Percentiles rank a stretch among this genome's conserved stretches.
Evolutionary conservation across 768 basidiomycete genomes (phyloP).

Genomic region (Heimioporus sp.): DNA sequence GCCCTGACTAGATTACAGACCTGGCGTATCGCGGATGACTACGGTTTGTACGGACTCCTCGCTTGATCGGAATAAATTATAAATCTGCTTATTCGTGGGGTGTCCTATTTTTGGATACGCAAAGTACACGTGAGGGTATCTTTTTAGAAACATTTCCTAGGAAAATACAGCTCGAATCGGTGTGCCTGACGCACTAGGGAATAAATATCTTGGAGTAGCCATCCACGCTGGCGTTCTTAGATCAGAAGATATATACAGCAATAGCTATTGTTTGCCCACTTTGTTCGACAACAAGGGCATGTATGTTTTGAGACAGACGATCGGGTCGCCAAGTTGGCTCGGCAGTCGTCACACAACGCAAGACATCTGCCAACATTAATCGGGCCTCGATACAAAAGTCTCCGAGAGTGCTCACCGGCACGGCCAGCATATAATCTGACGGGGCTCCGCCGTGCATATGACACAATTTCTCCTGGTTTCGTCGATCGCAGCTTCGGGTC

Average conservation of each 20-base stretch:
- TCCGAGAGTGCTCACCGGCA: conserved; percentile 53
- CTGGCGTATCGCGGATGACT: no score
- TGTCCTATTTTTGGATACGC: neutral
- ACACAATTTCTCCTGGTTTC: conserved; percentile 52
- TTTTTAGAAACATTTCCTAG: no score
- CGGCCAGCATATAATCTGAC: conserved; percentile 84
- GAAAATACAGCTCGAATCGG: neutral
- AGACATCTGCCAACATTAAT: conserved; percentile 38
- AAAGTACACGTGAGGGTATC: neutral
- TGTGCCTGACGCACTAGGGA: conserved; percentile 17
- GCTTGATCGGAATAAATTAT: neutral
- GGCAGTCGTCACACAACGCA: conserved; percentile 52
- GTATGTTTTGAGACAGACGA: conserved; percentile 46
- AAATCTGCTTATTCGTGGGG: neutral
- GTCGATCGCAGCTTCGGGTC: conserved; percentile 21
- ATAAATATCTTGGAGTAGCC: conserved; percentile 37
- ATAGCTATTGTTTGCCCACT: conserved; percentile 30
- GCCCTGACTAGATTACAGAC: no score
- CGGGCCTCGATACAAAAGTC: neutral
- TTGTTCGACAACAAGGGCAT: conserved; percentile 51
- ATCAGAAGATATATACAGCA: neutral
- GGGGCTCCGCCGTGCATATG: conserved; percentile 63
- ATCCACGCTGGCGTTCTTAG: conserved; percentile 25
- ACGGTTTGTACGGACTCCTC: no score
- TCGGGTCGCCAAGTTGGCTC: conserved; percentile 51